Conservation (phyloP, 228 moss, liverwort and hornwort species). For the Sphagnum magellanicum region DNA sequence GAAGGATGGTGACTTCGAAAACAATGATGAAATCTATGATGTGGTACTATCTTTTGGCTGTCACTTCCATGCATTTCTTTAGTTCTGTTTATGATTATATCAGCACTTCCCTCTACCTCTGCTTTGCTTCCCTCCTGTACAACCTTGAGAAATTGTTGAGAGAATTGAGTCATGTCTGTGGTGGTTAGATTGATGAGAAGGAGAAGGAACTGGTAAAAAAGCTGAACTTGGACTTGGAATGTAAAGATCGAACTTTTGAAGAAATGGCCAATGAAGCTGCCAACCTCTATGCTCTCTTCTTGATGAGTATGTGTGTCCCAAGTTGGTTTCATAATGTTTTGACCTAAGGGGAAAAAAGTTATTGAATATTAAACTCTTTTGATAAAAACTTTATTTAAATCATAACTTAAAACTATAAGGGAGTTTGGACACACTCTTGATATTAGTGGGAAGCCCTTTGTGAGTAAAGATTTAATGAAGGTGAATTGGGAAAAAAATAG, state of each 20-base stretch:
- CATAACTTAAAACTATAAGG: too few relatives aligned
- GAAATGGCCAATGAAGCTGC: slow-evolving; percentile 89
- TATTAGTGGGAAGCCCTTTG: too few relatives aligned
- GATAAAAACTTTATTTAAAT: too few relatives aligned
- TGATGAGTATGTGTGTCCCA: too few relatives aligned
- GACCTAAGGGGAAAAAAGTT: too few relatives aligned
- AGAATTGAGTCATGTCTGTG: slow-evolving; percentile 8
- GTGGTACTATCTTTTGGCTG: slow-evolving; percentile 37
- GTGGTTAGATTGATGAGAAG: slow-evolving; percentile 67
- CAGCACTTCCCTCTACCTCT: not conserved
- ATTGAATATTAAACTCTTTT: too few relatives aligned
- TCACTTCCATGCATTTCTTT: not conserved
- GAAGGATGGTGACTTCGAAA: slow-evolving; percentile 67
- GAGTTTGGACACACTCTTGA: too few relatives aligned
- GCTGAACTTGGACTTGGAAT: slow-evolving; percentile 71
- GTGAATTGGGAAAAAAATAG: too few relatives aligned
- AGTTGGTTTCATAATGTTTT: too few relatives aligned
- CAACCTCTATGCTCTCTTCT: slow-evolving; percentile 68
- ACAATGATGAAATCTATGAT: slow-evolving; percentile 87
- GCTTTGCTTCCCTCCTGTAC: not conserved
- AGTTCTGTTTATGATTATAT: not conserved
- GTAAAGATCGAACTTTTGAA: slow-evolving; percentile 65
- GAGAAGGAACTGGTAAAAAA: slow-evolving; percentile 65
- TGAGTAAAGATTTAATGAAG: too few relatives aligned
- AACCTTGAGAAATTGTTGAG: not conserved